phyloP scores from a whole-genome alignment of 1,284 basidiomycete genomes.

The Ganoderma meredithae region DNA sequence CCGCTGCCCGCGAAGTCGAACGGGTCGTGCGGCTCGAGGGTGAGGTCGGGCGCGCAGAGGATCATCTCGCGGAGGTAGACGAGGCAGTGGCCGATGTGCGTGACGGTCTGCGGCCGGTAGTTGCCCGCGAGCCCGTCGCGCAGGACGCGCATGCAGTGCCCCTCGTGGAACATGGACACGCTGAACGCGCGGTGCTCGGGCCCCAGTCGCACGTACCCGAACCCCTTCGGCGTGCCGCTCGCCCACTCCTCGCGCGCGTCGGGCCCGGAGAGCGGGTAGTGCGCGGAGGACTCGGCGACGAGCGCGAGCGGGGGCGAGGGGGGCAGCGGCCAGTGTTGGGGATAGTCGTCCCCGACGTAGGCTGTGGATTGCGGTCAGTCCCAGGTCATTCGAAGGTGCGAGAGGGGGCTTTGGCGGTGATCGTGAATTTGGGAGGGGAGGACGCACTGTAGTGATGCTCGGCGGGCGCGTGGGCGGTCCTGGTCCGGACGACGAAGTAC shows the following conservation, averaged over 20 bases:
- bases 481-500: too few species aligned
- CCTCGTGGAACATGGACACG: constrained; percentile 37
- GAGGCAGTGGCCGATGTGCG: constrained; percentile 34
- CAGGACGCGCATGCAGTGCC: constrained; percentile 39
- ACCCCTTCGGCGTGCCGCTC: background rate
- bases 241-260: constrained; percentile 3
- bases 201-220: constrained; percentile 17
- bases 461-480: too few species aligned
- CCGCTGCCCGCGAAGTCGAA: background rate
- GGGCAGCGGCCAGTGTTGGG: too few species aligned
- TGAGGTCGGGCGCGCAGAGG: background rate
- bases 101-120: constrained; percentile 11
- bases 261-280: constrained; percentile 3
- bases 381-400: too few species aligned
- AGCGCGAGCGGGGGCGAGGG: too few species aligned
- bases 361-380: too few species aligned
- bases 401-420: too few species aligned
- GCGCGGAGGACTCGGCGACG: too few species aligned
- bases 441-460: too few species aligned
- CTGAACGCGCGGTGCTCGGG: constrained; percentile 30
- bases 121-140: constrained; percentile 26
- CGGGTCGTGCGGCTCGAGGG: background rate
- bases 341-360: too few species aligned
- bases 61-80: background rate
- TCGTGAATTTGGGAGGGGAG: too few species aligned